A percentile compares a stretch with the other conserved stretches of the same genome.
Evolutionary conservation across 2,329 filamentous ascomycete species (phyloP).

Genomic region (Venturia nashicola): DNA sequence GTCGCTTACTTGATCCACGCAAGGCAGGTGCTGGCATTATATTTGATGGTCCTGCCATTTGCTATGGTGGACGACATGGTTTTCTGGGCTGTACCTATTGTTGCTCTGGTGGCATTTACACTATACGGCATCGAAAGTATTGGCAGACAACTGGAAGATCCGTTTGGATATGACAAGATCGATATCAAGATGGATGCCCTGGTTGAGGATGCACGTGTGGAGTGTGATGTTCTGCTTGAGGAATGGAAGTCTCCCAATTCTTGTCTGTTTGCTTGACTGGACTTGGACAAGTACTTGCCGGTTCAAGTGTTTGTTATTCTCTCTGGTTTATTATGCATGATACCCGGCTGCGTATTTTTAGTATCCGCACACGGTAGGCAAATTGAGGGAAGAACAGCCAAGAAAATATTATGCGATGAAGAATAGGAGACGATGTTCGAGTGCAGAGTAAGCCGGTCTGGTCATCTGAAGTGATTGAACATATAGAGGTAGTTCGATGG

Average conservation of each 20-base stretch:
- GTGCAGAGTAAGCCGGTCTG: too few relatives aligned
- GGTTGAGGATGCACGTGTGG: slow-evolving; percentile 45
- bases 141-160: slow-evolving; percentile 51
- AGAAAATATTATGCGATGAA: not conserved
- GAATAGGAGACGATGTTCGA: not conserved
- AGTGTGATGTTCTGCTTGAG: slow-evolving; percentile 44
- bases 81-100: slow-evolving; percentile 49
- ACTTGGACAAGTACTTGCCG: not conserved
- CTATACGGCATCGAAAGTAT: slow-evolving; percentile 54
- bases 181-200: slow-evolving; percentile 59
- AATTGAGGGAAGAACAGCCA: not conserved
- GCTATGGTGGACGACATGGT: slow-evolving; percentile 50
- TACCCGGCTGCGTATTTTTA: not conserved
- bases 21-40: slow-evolving; percentile 50
- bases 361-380: not conserved
- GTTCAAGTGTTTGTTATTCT: not conserved
- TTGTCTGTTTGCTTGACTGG: not conserved
- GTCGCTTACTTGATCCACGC: slow-evolving; percentile 55
- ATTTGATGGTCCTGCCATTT: slow-evolving; percentile 48
- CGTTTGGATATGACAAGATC: slow-evolving; percentile 53
- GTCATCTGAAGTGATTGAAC: not conserved
- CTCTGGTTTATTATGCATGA: not conserved
- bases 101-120: slow-evolving; percentile 49
- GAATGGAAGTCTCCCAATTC: slow-evolving; percentile 37
- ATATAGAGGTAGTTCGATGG: too few relatives aligned